A percentile compares a stretch with the other conserved stretches of the same genome.
These are phyloP conservation scores for Teratosphaeria pseudoeucalypti DNA, from an alignment of 2,329 filamentous ascomycete species.

Conservation along the genomic window DNA sequence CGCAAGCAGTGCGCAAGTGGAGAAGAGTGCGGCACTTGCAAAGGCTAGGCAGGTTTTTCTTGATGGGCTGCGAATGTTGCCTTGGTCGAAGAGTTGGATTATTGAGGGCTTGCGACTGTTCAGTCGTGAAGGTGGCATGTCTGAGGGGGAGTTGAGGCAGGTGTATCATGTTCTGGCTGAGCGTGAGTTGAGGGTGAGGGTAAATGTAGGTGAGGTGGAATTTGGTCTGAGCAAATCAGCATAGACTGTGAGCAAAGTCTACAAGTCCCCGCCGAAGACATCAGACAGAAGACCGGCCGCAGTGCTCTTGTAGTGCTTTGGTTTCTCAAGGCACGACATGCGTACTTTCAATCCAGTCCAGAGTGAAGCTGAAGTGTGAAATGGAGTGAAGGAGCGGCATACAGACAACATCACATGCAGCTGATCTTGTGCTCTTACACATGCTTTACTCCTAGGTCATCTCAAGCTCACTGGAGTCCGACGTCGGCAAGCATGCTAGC, in stretches of 20 bases:
- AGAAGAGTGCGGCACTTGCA: conserved; percentile 20
- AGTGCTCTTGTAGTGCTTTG: too few species aligned
- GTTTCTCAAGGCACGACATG: too few species aligned
- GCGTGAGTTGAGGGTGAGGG: conserved; percentile 47
- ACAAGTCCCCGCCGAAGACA: neutral
- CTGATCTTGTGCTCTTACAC: neutral
- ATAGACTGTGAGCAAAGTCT: neutral
- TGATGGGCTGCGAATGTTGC: conserved; percentile 45
- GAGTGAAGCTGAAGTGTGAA: neutral
- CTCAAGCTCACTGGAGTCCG: neutral
- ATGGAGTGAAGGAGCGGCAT: neutral
- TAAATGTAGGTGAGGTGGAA: conserved; percentile 2
- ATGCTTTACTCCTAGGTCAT: neutral
- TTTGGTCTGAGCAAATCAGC: neutral
- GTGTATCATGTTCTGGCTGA: conserved; percentile 49
- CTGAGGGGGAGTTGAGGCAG: conserved; percentile 39
- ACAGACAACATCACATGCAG: neutral
- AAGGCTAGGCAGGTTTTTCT: conserved; percentile 45
- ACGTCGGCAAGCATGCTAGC: neutral
- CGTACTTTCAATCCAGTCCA: too few species aligned
- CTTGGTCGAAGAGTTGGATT: conserved; percentile 53
- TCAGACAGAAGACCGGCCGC: too few species aligned
- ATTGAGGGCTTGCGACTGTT: conserved; percentile 46
- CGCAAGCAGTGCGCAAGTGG: conserved; percentile 7
- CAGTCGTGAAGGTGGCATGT: conserved; percentile 24